Conservation (phyloP, 169 alveolate genomes). For the Eimeria falciformis region DNA sequence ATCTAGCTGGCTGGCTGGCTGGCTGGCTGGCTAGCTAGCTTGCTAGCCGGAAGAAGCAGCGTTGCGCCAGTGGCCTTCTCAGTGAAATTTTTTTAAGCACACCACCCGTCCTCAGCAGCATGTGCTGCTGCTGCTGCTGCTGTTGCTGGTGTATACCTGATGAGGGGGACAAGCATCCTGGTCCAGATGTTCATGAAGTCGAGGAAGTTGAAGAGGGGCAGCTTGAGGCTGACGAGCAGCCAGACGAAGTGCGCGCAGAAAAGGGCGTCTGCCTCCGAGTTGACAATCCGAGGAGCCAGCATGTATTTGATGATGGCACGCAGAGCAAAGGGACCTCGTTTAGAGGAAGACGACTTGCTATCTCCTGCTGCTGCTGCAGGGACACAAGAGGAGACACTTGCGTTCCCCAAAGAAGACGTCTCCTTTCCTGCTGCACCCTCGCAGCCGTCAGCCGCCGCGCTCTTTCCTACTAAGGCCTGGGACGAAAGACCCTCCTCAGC, state of each 20-base stretch:
- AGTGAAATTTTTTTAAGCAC: no score
- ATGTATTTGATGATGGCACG: conserved; percentile 62
- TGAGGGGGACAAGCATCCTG: conserved; percentile 64
- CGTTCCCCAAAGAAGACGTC: not conserved
- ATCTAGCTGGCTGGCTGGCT: not conserved
- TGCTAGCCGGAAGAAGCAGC: not conserved
- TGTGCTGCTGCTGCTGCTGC: conserved; percentile 30
- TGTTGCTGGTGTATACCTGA: not conserved
- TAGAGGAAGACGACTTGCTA: not conserved
- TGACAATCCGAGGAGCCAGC: conserved; percentile 69
- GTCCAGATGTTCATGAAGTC: conserved; percentile 73
- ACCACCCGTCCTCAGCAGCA: not conserved
- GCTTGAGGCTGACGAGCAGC: conserved; percentile 48
- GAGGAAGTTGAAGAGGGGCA: conserved; percentile 65
- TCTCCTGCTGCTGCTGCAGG: conserved; percentile 40
- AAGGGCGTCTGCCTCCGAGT: conserved; percentile 72
- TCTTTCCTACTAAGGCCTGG: not conserved
- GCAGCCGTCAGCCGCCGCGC: not conserved
- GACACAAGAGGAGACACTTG: not conserved
- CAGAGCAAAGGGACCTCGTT: conserved; percentile 25
- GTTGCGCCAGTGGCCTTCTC: no score
- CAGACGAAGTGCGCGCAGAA: conserved; percentile 73
- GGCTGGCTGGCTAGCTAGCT: not conserved
- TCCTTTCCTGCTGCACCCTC: not conserved
- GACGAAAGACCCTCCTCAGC: not conserved